A percentile compares a stretch with the other conserved stretches of the same genome.
Evolutionary conservation across 1,284 basidiomycete genomes (phyloP).

Genomic region (Papiliotrema laurentii): DNA sequence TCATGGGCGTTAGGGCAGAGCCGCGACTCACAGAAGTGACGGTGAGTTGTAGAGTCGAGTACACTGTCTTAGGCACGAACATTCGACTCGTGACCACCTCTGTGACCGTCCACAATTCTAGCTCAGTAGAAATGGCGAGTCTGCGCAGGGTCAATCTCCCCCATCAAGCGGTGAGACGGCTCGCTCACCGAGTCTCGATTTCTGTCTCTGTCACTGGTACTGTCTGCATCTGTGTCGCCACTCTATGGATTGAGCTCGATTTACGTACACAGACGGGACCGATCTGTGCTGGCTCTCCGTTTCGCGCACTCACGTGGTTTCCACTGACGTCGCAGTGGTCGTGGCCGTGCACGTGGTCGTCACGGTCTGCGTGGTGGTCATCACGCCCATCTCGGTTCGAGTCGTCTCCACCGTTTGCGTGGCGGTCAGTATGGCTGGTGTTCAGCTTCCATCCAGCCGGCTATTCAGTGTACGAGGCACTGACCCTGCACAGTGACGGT

Average conservation of each 20-base stretch:
- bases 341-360: background rate
- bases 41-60: constrained; percentile 9
- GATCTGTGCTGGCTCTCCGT: too few species aligned
- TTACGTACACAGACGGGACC: too few species aligned
- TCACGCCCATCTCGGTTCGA: background rate
- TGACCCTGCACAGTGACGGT: constrained; percentile 8
- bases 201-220: background rate
- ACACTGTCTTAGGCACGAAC: constrained; percentile 5
- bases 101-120: background rate
- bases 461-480: background rate
- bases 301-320: background rate
- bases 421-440: constrained; percentile 5
- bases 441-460: background rate
- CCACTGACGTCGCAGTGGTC: background rate
- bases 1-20: too few species aligned
- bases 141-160: background rate
- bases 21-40: constrained; percentile 7
- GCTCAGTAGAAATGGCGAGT: background rate
- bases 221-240: constrained; percentile 1
- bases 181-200: constrained; percentile 4
- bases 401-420: background rate
- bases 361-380: background rate
- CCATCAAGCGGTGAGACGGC: too few species aligned
- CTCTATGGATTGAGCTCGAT: background rate
- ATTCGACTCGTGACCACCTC: constrained; percentile 1